phyloP scores from a whole-genome alignment of 1,284 basidiomycete genomes.

The Boletus nobilissimus region DNA sequence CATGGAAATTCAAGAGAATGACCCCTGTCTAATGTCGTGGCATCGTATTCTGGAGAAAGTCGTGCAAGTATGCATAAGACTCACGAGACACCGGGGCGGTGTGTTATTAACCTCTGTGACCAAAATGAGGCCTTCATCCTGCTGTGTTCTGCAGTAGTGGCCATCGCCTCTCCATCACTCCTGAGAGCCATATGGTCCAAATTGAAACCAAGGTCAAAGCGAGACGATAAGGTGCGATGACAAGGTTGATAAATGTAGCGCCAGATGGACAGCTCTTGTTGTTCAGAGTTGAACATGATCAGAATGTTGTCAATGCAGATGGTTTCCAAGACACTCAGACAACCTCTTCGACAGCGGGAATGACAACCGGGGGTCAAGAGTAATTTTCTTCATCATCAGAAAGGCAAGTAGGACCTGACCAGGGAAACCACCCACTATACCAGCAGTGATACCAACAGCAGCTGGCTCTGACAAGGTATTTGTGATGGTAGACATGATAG shows the following conservation, averaged over 20 bases:
- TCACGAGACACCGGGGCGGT: slow-evolving; percentile 63
- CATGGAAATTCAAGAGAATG: slow-evolving; percentile 56
- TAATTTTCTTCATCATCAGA: slow-evolving; percentile 65
- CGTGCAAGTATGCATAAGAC: slow-evolving; percentile 41
- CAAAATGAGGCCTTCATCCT: slow-evolving; percentile 76
- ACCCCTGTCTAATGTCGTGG: slow-evolving; percentile 29
- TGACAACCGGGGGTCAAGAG: slow-evolving; percentile 58
- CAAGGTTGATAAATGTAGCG: slow-evolving; percentile 67
- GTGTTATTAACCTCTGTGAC: slow-evolving; percentile 67
- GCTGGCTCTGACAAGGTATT: slow-evolving; percentile 81
- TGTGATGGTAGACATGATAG: slow-evolving; percentile 81
- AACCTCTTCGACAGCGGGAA: slow-evolving; percentile 70
- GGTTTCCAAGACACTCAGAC: slow-evolving; percentile 66
- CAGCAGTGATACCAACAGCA: slow-evolving; percentile 69
- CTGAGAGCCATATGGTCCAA: slow-evolving; percentile 72
- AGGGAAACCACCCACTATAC: slow-evolving; percentile 61
- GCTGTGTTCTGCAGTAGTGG: slow-evolving; percentile 61
- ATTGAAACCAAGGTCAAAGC: slow-evolving; percentile 68
- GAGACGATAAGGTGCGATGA: slow-evolving; percentile 57
- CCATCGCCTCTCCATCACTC: slow-evolving; percentile 51
- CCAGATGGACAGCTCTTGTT: slow-evolving; percentile 69
- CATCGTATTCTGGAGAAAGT: slow-evolving; percentile 12
- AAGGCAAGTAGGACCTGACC: slow-evolving; percentile 53
- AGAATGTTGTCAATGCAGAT: slow-evolving; percentile 59
- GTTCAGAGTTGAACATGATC: slow-evolving; percentile 66